Base-by-base conservation (phyloP, 352 stramenopile genomes). In the Pythium apleroticum region DNA sequence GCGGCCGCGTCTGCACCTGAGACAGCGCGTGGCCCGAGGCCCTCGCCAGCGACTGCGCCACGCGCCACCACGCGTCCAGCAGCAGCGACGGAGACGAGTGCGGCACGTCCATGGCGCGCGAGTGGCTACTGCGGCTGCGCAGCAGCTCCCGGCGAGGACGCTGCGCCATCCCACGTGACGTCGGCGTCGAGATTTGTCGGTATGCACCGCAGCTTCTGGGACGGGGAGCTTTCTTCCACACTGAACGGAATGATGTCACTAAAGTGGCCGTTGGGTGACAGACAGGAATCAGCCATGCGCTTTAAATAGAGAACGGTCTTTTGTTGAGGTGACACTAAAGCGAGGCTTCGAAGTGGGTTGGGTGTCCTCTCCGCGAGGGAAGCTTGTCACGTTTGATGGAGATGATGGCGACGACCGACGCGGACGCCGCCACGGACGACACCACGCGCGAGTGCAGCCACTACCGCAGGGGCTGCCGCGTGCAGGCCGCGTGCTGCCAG, bases 401-500 rank as follows among this genome's bases (percentile, higher is more conserved):
- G 39, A 48, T 11, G 39, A 48, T 48, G 39, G 22, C 31, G 11
- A 22, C 33, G 4, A 31, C 33, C 33, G 27, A 17, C 12, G 49
- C 17, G 14, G 43, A 41, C 14, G 33, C 9, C 14, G 20, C 57
- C 11, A 22, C 33, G 12, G 24, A 33, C 22, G 35, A 12, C 33
- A 10, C 28, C 28, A 41, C 41, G 39, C 60, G 61, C 12, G 68
- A 58, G 17, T 92, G 84, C 53, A 70, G 64, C 15, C 84, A 92
- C 77, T 92, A 92, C 72, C 49, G 58, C 10, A 77, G 84, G 3
- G 78, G 77, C 35, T 90, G 84, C 65, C 70, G 88, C 49, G 84
- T 94, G 55, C 66, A 81, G 56, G 85, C 85, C 35, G 75, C 87
- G 64, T 94, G 85, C 72, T 94, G 85, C 63, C 69, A 80, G 22